Base-by-base conservation (phyloP, 768 basidiomycete genomes). In the Tylopilus balloui region DNA sequence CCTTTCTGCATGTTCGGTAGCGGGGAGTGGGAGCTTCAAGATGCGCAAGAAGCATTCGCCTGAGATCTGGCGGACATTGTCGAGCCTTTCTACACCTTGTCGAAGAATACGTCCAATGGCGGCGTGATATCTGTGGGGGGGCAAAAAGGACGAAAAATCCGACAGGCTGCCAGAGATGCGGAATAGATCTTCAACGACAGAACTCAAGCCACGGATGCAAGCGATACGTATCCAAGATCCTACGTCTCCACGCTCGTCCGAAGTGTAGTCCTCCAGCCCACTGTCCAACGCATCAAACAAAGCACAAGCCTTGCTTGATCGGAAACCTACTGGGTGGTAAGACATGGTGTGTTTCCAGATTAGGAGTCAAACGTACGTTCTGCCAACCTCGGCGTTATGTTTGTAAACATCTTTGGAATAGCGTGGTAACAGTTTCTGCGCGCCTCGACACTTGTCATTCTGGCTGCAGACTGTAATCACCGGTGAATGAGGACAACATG, bases 181-280 rank as follows among this genome's bases (percentile, higher is more conserved):
- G 55, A 86, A 73, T 4, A 90, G 59, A 21, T 78, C 70, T 57
- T 75, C 71, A 37, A 78, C 70, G 50, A 82, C 68, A 8, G 72
- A 69, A 15, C 80, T 73, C 47, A 93, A 69, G 10, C 86, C 85
- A 39, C 73, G 74, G 43, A 93, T 77, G 58, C 85, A 88, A 2
- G 83, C 81, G 7, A 88, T 78, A 53, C 95, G 88, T 44, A 93
- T 78, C 92, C 93, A 96, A 2, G 95, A 97, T 35, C 95, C 95
- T 31, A 99, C 87, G 63, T 99, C 96, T 4, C 95, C 95, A 55
- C 95, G 83, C 63, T 96, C 89, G 63, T 99, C 95, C 41, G 80
- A 82, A 6, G 90, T 87, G 63, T 98, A 99, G 70, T 99, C 94
- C 17, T 80, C 75, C 45, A 99, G 68, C 4, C 91, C 93, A n/a